A percentile compares a stretch with the other conserved stretches of the same genome.
Evolutionary conservation across 768 basidiomycete genomes (phyloP).

Genomic region (Cystobasidium onofrii): DNA sequence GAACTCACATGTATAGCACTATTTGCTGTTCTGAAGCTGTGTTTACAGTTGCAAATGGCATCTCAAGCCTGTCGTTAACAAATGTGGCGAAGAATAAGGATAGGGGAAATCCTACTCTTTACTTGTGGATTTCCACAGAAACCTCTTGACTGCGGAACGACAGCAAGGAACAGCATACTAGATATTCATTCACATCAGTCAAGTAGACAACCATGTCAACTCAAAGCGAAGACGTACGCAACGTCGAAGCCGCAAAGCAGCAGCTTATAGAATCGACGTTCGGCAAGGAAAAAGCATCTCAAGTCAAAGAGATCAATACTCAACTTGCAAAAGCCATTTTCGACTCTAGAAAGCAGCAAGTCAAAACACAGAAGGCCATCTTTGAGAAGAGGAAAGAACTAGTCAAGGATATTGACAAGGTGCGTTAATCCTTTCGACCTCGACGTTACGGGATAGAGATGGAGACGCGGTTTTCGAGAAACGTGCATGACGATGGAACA

Average conservation of each 20-base stretch:
- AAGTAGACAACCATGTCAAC: neutral
- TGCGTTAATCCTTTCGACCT: neutral
- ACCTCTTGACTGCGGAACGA: neutral
- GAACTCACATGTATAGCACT: no score
- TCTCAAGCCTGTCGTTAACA: no score
- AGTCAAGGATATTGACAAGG: conserved; percentile 14
- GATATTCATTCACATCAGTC: neutral
- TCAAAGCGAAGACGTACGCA: neutral
- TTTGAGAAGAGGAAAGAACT: conserved; percentile 11
- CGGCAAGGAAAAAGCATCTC: conserved; percentile 5
- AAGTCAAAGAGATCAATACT: conserved; percentile 2
- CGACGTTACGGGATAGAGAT: no score
- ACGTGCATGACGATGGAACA: neutral
- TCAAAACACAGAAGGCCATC: neutral
- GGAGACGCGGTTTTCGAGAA: neutral
- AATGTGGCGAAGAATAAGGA: neutral
- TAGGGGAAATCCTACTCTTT: neutral
- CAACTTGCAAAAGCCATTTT: conserved; percentile 9
- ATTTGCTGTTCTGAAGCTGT: no score
- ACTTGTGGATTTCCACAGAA: neutral
- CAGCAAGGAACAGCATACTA: neutral
- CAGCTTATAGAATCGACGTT: neutral
- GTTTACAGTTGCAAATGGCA: neutral
- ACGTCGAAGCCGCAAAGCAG: neutral
- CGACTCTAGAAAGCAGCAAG: conserved; percentile 5